Evolutionary conservation across 2,329 filamentous ascomycete genomes (phyloP), one percentile per base, ranked within the genome.

Genomic region (Tolypocladium paradoxum): DNA sequence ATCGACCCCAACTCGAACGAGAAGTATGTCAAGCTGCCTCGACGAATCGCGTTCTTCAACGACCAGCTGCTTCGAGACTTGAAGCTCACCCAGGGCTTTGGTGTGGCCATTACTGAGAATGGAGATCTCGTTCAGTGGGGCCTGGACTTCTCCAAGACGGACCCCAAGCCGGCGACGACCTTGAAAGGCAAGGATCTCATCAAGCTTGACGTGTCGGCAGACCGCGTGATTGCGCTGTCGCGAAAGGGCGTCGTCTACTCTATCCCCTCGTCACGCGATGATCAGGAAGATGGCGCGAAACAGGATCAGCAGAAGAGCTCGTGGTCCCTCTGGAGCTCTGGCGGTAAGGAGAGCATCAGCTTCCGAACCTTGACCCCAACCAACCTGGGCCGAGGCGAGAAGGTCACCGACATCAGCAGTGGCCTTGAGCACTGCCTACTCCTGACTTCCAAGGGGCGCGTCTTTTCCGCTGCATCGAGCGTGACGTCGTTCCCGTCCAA

Each of bases 51-150:
- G 0, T 93, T 85, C 68, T 97, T 99, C 63, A 84, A 97, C 63
- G 87, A 86, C 33, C 82, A 89, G 68, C 69, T 96, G 18, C 74
- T 99, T 43, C 80, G 92, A 49, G 93, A 96, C 65, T 75, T 97
- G 57, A 96, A 95, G 72, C 72, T 97, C 49, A 88, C 90, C 55
- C 78, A 82, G 52, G 81, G 82, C 40, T 91, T 95, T 65, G 93
- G 89, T 9, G 92, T 84, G 4, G 93, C 93, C 11, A 85, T 97
- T 40, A 86, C 85, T 5, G 91, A 96, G 66, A 84, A 85, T 57
- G 93, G 93, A 4, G 87, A 97, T 65, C 69, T 99, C 46, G 76
- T 96, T 14, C 91, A 97, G 71, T 99, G 93, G 93, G 93, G 93
- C 1, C 77, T 77, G 4, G 88, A 78, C 4, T 96, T 86, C 65